Base-by-base conservation (phyloP, 495 filamentous ascomycete species). In the Cercophora scortea region DNA sequence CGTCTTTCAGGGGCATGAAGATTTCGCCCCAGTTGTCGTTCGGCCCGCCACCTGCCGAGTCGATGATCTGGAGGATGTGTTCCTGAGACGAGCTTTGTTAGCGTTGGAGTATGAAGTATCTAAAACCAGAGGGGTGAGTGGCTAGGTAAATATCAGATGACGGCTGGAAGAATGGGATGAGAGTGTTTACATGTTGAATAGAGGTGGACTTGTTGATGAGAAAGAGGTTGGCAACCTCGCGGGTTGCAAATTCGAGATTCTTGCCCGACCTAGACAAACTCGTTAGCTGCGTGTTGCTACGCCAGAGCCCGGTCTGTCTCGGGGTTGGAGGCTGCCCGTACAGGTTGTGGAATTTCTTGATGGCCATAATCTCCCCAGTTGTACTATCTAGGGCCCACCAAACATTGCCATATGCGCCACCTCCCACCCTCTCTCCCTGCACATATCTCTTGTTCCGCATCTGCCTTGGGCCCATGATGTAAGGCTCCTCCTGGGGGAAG, bases 311-410 rank as follows among this genome's bases (percentile, higher is more conserved):
- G n/a, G n/a, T n/a, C 25, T 25, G 2, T 25, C 25, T 25, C 25
- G 25, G 25, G 25, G n/a, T n/a, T n/a, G 25, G 25, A 25, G 25
- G 25, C 25, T 25, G 25, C 5, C 5, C 2, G 25, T 25, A 25
- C 25, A 68, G 42, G 25, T 55, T 63, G 53, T 67, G 59, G 47
- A 68, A 64, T n/a, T 54, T 59, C 50, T 70, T 70, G 46, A 68
- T 61, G 32, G 63, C 65, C 36, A 68, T 66, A 36, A 59, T 32
- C 15, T 43, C 34, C 7, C 63, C 65, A 1, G 43, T 61, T 2
- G 47, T 58, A 9, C 55, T 36, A 45, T 70, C 58, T 12, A 70
- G 1, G 10, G 52, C 63, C 48, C 48, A 53, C 19, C 49, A 67
- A n/a, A 68, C 65, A 4, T 49, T 57, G 15, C 63, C 63, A 33